These are phyloP conservation scores for Alternaria ethzedia DNA, from an alignment of 2,329 filamentous ascomycete species.

Conservation along the genomic window DNA sequence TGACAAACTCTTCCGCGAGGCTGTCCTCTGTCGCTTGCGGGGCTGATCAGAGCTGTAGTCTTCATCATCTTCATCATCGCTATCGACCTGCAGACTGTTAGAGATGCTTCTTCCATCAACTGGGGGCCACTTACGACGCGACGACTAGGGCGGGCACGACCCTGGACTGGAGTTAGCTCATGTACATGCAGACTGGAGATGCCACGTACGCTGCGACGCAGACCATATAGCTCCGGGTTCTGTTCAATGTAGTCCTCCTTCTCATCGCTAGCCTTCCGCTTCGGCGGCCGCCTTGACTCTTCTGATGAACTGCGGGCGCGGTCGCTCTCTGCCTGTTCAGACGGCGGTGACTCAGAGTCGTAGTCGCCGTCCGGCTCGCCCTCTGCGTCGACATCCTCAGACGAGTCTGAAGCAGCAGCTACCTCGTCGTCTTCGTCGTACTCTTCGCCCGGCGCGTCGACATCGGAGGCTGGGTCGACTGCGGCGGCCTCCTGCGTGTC, in stretches of 20 bases:
- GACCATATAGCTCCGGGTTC: slow-evolving; percentile 93
- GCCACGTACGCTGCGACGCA: slow-evolving; percentile 83
- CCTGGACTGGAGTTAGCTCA: slow-evolving; percentile 51
- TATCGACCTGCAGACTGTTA: slow-evolving; percentile 60
- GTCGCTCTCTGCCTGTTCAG: slow-evolving; percentile 52
- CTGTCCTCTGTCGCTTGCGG: slow-evolving; percentile 70
- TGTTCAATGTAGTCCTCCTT: slow-evolving; percentile 87
- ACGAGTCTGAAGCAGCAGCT: slow-evolving; percentile 54
- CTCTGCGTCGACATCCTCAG: slow-evolving; percentile 57
- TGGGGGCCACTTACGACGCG: slow-evolving; percentile 60
- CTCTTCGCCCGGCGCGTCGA: slow-evolving; percentile 50
- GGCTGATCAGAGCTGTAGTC: slow-evolving; percentile 66
- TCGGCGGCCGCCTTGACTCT: slow-evolving; percentile 68
- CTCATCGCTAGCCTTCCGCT: slow-evolving; percentile 70
- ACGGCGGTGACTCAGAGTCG: slow-evolving; percentile 67
- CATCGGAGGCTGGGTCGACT: slow-evolving; percentile 46
- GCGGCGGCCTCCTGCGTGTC: slow-evolving; percentile 68
- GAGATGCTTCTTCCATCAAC: slow-evolving; percentile 14
- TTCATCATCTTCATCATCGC: slow-evolving; percentile 70
- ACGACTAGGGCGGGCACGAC: slow-evolving; percentile 67
- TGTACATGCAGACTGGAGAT: slow-evolving; percentile 10
- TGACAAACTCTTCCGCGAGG: slow-evolving; percentile 67
- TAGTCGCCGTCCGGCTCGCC: slow-evolving; percentile 71
- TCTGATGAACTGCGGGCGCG: slow-evolving; percentile 71
- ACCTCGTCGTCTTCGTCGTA: slow-evolving; percentile 53